Conservation (phyloP, 2,329 filamentous ascomycete species). For the Cladophialophora bantiana region DNA sequence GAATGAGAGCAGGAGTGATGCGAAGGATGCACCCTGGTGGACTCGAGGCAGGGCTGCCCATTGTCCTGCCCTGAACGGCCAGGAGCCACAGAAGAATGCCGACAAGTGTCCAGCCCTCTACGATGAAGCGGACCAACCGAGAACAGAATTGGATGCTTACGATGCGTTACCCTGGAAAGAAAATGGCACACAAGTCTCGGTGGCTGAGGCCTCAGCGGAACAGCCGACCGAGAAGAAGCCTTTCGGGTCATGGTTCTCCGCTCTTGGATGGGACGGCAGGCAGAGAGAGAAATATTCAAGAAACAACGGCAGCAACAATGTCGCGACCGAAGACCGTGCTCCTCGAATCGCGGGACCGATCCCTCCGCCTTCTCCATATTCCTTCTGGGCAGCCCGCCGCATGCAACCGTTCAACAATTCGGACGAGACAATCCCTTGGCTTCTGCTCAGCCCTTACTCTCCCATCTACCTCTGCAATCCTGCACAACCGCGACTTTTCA, state of each 20-base stretch:
- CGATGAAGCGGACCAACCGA: slow-evolving; percentile 29
- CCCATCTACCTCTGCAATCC: slow-evolving; percentile 49
- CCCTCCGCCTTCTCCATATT: slow-evolving; percentile 26
- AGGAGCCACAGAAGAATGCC: slow-evolving; percentile 22
- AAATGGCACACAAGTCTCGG: slow-evolving; percentile 10
- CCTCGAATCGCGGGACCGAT: not conserved
- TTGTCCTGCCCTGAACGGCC: slow-evolving; percentile 28
- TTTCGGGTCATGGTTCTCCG: slow-evolving; percentile 28
- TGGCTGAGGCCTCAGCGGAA: slow-evolving; percentile 12
- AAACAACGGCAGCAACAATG: not conserved
- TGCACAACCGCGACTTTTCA: slow-evolving; percentile 32
- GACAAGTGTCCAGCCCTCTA: slow-evolving; percentile 30
- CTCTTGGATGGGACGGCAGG: slow-evolving; percentile 34
- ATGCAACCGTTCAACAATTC: slow-evolving; percentile 46
- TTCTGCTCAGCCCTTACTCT: slow-evolving; percentile 61
- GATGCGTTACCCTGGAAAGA: slow-evolving; percentile 7
- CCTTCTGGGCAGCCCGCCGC: slow-evolving; percentile 22
- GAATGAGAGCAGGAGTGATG: not conserved
- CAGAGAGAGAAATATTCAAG: slow-evolving; percentile 20
- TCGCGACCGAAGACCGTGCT: not conserved
- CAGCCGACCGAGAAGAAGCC: slow-evolving; percentile 8
- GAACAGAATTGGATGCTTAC: slow-evolving; percentile 36
- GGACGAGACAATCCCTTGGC: slow-evolving; percentile 49
- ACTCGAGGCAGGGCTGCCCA: slow-evolving; percentile 23
- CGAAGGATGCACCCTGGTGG: slow-evolving; percentile 22